phyloP scores from a whole-genome alignment of 805 yeast species.

The Candida verbasci region DNA sequence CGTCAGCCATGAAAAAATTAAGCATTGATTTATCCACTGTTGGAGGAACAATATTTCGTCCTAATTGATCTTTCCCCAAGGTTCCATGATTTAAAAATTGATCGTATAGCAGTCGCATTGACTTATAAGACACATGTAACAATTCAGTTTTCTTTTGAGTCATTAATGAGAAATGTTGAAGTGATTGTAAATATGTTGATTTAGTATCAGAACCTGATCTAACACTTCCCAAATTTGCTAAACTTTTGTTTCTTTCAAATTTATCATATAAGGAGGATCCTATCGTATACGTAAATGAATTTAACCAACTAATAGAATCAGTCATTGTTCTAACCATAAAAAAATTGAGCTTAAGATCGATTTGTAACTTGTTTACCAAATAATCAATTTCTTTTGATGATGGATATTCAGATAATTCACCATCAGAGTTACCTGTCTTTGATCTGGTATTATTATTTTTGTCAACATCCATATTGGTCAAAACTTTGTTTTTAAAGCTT shows the following conservation, averaged over 20 bases:
- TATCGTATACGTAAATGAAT: slow-evolving; percentile 54
- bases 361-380: slow-evolving; percentile 41
- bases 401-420: slow-evolving; percentile 7
- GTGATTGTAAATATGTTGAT: slow-evolving; percentile 45
- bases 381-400: slow-evolving; percentile 34
- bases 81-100: slow-evolving; percentile 23
- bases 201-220: slow-evolving; percentile 48
- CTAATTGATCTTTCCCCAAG: slow-evolving; percentile 39
- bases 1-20: slow-evolving; percentile 43
- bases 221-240: slow-evolving; percentile 52
- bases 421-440: slow-evolving; percentile 3
- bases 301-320: slow-evolving; percentile 51
- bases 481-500: slow-evolving; percentile 34
- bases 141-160: slow-evolving; percentile 48
- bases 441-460: slow-evolving; percentile 4
- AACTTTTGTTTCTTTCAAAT: slow-evolving; percentile 47
- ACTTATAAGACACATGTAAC: slow-evolving; percentile 37
- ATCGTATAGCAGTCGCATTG: slow-evolving; percentile 28
- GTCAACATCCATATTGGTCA: slow-evolving; percentile 12
- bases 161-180: slow-evolving; percentile 56
- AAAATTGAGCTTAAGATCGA: slow-evolving; percentile 44
- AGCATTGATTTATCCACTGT: slow-evolving; percentile 46
- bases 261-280: slow-evolving; percentile 52
- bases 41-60: slow-evolving; percentile 45
- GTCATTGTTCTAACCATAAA: slow-evolving; percentile 44